Base-by-base conservation (phyloP, 2,329 filamentous ascomycete species). In the Zelopaecilomyces penicillatus region DNA sequence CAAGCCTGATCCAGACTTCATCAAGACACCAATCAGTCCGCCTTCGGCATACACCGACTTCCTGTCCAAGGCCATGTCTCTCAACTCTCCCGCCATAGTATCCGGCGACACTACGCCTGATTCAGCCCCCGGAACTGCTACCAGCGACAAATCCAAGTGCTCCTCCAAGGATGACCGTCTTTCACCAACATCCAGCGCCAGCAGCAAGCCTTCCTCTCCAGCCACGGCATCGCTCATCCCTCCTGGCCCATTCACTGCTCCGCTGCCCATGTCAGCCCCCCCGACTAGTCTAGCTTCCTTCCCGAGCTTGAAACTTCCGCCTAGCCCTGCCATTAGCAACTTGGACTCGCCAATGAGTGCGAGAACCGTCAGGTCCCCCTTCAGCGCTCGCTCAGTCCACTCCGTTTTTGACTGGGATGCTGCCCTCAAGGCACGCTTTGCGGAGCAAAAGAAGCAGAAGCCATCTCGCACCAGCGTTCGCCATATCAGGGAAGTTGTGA, bases 21-120 rank as follows among this genome's bases (percentile, higher is more conserved):
- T 90, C 71, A 91, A 90, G 67, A 96, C 90, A 4, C 90, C 90
- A 40, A 95, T 97, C 63, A 94, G 86, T 42, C 91, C 91, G 42
- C 91, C 91, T 3, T 74, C 78, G 26, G 90, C 91, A 46, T 97
- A 97, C 62, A 84, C 87, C 54, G 89, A 97, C 59, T 97, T 96
- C 61, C 81, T 97, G 51, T 59, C 63, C 42, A 91, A 89, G 67
- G 82, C 83, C 48, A 80, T 94, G 67, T 83, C 83, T 12, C 73
- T 89, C 47, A 79, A 82, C 59, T 88, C 83, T 51, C 85, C 86
- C 6, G 76, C 82, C 35, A 68, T 70, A 41, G 71, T 72, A 55
- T 69, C 71, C 12, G 70, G 68, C 46, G 70, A 71, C 51, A 71
- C 63, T 41, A 70, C 71, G 41, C 72, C 70, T 49, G 71, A 72